phyloP scores from a whole-genome alignment of 805 yeast species.

The Zygotorulaspora danielsina region DNA sequence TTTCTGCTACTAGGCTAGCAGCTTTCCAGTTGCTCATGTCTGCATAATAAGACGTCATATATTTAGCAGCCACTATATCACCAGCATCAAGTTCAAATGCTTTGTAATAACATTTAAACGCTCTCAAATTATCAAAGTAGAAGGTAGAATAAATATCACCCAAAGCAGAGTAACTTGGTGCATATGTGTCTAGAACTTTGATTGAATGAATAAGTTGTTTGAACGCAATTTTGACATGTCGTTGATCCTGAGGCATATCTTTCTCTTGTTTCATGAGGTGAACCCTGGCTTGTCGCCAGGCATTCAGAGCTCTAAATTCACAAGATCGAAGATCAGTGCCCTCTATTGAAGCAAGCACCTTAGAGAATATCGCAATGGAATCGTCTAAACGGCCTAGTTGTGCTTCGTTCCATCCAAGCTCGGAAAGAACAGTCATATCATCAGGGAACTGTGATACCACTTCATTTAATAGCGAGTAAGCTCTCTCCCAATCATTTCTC shows the following conservation, averaged over 20 bases:
- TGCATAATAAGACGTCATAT: constrained; percentile 68
- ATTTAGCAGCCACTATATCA: constrained; percentile 69
- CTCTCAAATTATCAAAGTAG: constrained; percentile 58
- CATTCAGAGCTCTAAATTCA: constrained; percentile 53
- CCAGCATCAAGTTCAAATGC: constrained; percentile 84
- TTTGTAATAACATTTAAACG: constrained; percentile 79
- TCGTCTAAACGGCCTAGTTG: constrained; percentile 47
- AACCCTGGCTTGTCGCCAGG: constrained; percentile 74
- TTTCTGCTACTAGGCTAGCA: constrained; percentile 67
- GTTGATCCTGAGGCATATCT: constrained; percentile 17
- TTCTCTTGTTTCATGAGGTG: constrained; percentile 39
- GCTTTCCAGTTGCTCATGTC: constrained; percentile 72
- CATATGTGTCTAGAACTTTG: constrained; percentile 57
- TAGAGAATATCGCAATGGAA: constrained; percentile 37
- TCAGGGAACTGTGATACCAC: constrained; percentile 49
- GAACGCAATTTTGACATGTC: constrained; percentile 47
- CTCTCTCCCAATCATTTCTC: constrained; percentile 51
- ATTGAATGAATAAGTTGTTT: constrained; percentile 56
- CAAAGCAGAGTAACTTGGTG: constrained; percentile 76
- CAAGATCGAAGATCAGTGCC: constrained; percentile 52
- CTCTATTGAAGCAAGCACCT: constrained; percentile 33
- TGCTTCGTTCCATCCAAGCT: constrained; percentile 75
- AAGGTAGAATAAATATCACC: constrained; percentile 67
- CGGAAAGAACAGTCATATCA: constrained; percentile 57
- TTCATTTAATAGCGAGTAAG: constrained; percentile 47